phyloP scores from a whole-genome alignment of 805 yeast species.

The Cyberlindnera americana region DNA sequence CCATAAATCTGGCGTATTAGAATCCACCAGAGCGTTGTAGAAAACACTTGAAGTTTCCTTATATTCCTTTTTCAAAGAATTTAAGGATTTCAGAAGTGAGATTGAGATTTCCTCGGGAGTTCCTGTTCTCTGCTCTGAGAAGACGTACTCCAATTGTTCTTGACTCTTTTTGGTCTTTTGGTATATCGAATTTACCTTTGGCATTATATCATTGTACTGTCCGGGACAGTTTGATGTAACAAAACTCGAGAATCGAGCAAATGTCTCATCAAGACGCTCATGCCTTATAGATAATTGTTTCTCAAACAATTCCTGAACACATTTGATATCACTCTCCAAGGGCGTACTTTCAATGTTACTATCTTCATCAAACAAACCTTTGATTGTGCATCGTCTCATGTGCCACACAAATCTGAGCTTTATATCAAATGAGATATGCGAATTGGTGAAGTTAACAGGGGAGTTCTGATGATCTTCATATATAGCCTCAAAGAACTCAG shows the following conservation, averaged over 20 bases:
- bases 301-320: conserved; percentile 9
- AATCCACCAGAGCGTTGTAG: conserved; percentile 14
- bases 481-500: conserved; percentile 1
- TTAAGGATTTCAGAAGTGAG: conserved; percentile 6
- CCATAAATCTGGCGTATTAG: conserved; percentile 14
- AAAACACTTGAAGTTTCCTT: conserved; percentile 8
- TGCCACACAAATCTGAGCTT: background rate
- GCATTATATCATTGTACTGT: conserved; percentile 36
- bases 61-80: no score
- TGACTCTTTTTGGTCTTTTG: conserved; percentile 30
- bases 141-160: conserved; percentile 31
- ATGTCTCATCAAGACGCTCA: conserved; percentile 37
- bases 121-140: conserved; percentile 31
- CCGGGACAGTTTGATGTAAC: conserved; percentile 31
- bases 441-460: conserved; percentile 1
- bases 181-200: conserved; percentile 33
- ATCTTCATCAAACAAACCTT: conserved; percentile 6
- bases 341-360: no score
- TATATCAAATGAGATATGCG: background rate
- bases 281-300: conserved; percentile 41
- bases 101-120: conserved; percentile 6
- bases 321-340: background rate
- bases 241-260: conserved; percentile 37
- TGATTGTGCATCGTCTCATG: conserved; percentile 1
- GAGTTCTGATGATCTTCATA: background rate